Evolutionary conservation across 2,329 filamentous ascomycete species (phyloP).

Genomic region (Hawksworthiomyces lignivorus): DNA sequence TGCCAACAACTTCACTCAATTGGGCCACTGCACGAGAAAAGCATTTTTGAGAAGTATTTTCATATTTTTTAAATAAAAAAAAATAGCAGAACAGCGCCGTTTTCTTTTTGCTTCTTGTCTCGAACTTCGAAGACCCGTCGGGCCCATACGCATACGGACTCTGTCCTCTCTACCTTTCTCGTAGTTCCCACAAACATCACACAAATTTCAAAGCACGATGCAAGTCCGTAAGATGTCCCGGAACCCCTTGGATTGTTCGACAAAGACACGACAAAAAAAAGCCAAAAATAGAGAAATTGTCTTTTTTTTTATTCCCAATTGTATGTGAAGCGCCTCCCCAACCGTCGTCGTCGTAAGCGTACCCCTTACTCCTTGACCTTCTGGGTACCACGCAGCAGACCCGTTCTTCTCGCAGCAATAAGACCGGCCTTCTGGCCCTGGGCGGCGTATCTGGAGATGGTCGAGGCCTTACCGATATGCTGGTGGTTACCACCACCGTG

Average conservation of each 20-base stretch:
- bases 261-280: background rate
- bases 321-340: too few relatives aligned
- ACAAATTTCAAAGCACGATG: too few relatives aligned
- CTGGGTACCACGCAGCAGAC: conserved; percentile 99
- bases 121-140: too few relatives aligned
- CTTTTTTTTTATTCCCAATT: conserved; percentile 4
- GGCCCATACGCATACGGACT: too few relatives aligned
- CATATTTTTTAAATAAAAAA: conserved; percentile 7
- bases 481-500: conserved; percentile 99
- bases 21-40: too few relatives aligned
- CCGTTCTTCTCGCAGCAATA: conserved; percentile 98
- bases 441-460: conserved; percentile 95
- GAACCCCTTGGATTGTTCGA: conserved; percentile 28
- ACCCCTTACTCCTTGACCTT: conserved; percentile 88
- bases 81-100: conserved; percentile 7
- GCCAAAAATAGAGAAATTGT: conserved; percentile 6
- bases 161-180: too few relatives aligned
- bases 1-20: too few relatives aligned
- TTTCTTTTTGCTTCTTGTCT: conserved; percentile 1
- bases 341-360: background rate
- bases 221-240: too few relatives aligned
- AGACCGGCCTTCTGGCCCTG: conserved; percentile 99
- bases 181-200: too few relatives aligned
- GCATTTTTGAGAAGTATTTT: background rate
- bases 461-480: conserved; percentile 99